A percentile compares a stretch with the other conserved stretches of the same genome.
Conservation (phyloP, 1,284 basidiomycete genomes). For the Paramarasmius palmivorus region DNA sequence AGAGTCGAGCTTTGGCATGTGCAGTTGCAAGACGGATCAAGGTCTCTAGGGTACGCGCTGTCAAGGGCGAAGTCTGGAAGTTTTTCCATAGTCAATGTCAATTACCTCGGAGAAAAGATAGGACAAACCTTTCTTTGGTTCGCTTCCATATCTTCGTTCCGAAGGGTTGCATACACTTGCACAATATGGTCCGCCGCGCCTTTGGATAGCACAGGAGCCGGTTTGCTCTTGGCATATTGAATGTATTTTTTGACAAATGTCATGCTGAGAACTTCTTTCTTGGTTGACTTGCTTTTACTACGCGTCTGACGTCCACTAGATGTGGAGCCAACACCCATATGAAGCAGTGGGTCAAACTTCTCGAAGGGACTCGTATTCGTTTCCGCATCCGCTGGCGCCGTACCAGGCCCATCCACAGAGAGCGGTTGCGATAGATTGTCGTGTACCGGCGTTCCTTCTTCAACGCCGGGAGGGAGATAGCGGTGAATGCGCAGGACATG, state of each 20-base stretch:
- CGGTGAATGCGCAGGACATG: conserved; percentile 98
- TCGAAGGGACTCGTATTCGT: conserved; percentile 86
- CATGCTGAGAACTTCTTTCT: conserved; percentile 88
- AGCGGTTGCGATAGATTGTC: conserved; percentile 90
- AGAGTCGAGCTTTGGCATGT: conserved; percentile 94
- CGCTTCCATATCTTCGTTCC: conserved; percentile 91
- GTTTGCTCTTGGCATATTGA: conserved; percentile 93
- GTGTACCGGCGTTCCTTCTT: conserved; percentile 88
- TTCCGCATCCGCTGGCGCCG: conserved; percentile 50
- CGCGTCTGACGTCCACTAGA: conserved; percentile 48
- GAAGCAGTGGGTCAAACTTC: conserved; percentile 95
- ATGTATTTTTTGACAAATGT: conserved; percentile 98
- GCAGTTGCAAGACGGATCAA: conserved; percentile 98
- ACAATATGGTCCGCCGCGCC: conserved; percentile 96
- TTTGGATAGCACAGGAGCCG: conserved; percentile 85
- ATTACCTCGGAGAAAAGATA: conserved; percentile 6
- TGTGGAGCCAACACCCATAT: conserved; percentile 71
- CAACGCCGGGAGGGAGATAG: conserved; percentile 93
- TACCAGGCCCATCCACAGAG: conserved; percentile 76
- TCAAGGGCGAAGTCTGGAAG: conserved; percentile 89
- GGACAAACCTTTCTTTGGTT: conserved; percentile 83
- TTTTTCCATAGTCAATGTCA: conserved; percentile 16
- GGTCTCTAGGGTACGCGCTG: conserved; percentile 98
- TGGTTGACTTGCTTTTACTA: conserved; percentile 57
- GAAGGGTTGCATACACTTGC: conserved; percentile 87